A percentile compares a stretch with the other conserved stretches of the same genome.
phyloP scores from a whole-genome alignment of 176 grass and related monocot species.

The Paspalum notatum region DNA sequence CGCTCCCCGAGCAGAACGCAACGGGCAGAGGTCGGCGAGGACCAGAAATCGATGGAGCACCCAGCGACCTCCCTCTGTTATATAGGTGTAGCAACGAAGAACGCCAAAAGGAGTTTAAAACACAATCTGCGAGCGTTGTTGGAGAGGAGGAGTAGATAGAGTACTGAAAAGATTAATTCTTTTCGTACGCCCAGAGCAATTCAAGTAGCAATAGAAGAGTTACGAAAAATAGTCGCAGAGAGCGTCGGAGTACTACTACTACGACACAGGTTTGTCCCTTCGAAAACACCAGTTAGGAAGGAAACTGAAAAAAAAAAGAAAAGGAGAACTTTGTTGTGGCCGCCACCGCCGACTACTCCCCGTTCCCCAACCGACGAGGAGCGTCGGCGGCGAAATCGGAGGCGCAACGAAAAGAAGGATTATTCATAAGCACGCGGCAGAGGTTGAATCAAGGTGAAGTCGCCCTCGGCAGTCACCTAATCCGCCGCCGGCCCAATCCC shows the following conservation, averaged over 20 bases:
- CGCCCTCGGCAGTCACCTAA: constrained; percentile 25
- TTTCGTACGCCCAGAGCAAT: not conserved
- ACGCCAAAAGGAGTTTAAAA: not conserved
- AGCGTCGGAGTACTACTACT: not conserved
- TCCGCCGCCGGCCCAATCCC: too few species aligned
- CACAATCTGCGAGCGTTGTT: not conserved
- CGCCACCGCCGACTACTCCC: constrained; percentile 22
- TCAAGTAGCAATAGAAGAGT: too few species aligned
- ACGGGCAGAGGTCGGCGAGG: not conserved
- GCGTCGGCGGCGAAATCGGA: not conserved
- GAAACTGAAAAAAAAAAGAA: not conserved
- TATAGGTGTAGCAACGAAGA: constrained; percentile 4
- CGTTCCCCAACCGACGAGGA: not conserved
- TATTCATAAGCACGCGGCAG: not conserved
- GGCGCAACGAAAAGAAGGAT: not conserved
- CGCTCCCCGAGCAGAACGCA: not conserved
- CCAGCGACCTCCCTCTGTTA: not conserved
- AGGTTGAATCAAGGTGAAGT: too few species aligned
- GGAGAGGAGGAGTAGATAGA: too few species aligned
- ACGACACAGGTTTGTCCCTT: too few species aligned
- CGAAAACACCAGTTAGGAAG: not conserved
- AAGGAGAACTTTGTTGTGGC: not conserved
- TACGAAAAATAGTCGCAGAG: not conserved
- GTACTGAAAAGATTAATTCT: not conserved
- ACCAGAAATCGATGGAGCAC: not conserved